Conservation (phyloP, 129 eudicot species). For the Flaveria linearis region DNA sequence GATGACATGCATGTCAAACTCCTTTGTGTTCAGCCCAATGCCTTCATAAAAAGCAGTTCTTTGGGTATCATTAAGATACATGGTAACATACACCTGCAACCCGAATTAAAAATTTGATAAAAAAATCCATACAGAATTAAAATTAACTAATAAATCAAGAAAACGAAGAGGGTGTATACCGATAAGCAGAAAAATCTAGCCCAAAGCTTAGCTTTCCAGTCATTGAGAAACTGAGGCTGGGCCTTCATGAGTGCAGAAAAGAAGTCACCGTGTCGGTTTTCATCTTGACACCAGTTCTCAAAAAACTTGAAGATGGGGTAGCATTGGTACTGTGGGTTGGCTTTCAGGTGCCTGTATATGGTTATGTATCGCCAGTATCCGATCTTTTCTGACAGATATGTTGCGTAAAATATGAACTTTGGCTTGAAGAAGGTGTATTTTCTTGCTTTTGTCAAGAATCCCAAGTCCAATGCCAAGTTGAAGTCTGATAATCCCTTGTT, state of each 20-base stretch:
- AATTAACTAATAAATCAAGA: background rate
- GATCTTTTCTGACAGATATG: conserved; percentile 94
- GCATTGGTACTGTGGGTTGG: conserved; percentile 86
- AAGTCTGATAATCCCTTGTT: conserved; percentile 97
- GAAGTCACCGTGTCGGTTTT: conserved; percentile 96
- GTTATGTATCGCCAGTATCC: conserved; percentile 99
- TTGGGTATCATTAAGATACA: conserved; percentile 97
- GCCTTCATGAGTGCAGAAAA: conserved; percentile 98
- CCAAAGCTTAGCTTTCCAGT: conserved; percentile 99
- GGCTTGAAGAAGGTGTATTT: conserved; percentile 98
- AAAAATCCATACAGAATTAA: background rate
- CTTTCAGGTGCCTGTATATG: conserved; percentile 88
- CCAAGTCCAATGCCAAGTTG: conserved; percentile 94
- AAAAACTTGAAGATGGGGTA: conserved; percentile 96
- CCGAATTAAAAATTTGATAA: conserved; percentile 3
- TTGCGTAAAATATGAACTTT: conserved; percentile 95
- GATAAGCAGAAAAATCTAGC: conserved; percentile 96
- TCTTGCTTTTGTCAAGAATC: conserved; percentile 94
- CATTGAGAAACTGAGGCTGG: conserved; percentile 96
- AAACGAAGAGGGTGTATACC: conserved; percentile 39
- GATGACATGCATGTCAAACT: conserved; percentile 98
- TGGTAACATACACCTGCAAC: conserved; percentile 89
- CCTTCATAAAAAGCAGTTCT: conserved; percentile 97
- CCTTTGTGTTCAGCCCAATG: conserved; percentile 89
- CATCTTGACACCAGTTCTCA: conserved; percentile 99